phyloP scores from a whole-genome alignment of 768 basidiomycete species.

The Ramaria sp. region DNA sequence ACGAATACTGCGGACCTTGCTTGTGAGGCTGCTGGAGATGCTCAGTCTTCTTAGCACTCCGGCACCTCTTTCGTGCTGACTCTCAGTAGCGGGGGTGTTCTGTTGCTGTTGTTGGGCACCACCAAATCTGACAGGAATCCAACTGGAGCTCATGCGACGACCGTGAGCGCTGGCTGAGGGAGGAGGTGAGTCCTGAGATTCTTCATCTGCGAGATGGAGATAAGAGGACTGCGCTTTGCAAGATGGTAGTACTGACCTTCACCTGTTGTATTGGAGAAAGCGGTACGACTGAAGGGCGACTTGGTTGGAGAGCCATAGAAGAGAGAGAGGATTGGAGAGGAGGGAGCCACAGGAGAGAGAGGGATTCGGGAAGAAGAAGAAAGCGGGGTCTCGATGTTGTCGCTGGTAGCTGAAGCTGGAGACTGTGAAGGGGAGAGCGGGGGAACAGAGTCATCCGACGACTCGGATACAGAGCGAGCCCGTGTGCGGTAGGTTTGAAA shows the following conservation, averaged over 20 bases:
- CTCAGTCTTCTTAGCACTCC: conserved; percentile 69
- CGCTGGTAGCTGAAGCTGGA: conserved; percentile 22
- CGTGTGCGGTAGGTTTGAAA: conserved; percentile 29
- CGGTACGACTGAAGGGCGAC: conserved; percentile 25
- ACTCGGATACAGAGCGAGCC: conserved; percentile 43
- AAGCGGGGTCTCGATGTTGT: neutral
- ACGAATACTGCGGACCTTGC: conserved; percentile 1
- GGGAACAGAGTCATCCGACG: conserved; percentile 4
- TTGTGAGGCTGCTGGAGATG: conserved; percentile 42
- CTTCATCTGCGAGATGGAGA: conserved; percentile 17
- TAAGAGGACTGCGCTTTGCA: neutral
- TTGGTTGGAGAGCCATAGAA: conserved; percentile 43
- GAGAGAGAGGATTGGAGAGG: conserved; percentile 62
- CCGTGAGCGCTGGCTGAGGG: conserved; percentile 25
- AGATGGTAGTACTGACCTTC: conserved; percentile 38
- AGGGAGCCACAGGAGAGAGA: conserved; percentile 45
- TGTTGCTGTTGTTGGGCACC: conserved; percentile 1
- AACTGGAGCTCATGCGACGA: conserved; percentile 51
- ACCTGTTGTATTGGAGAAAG: conserved; percentile 54
- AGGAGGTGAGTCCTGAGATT: conserved; percentile 25
- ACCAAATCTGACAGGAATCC: conserved; percentile 26
- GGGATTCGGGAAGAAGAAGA: conserved; percentile 40
- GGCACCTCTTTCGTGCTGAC: conserved; percentile 52
- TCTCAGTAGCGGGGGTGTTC: conserved; percentile 30
- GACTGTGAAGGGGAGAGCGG: conserved; percentile 26